Conservation (phyloP, 2,329 filamentous ascomycete species). For the Pezicula radicicola region DNA sequence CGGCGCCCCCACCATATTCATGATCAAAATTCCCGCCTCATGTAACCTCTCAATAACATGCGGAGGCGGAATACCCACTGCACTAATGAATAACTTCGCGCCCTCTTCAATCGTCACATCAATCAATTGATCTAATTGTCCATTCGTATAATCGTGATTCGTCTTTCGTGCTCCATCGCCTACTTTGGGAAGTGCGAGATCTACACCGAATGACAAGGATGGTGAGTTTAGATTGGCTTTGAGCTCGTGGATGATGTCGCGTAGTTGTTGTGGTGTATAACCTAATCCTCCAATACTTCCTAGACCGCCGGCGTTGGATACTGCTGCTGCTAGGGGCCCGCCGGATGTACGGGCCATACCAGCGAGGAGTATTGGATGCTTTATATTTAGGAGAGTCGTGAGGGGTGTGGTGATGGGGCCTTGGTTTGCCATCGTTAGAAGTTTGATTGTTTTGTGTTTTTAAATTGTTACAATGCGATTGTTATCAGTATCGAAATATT, state of each 20-base stretch:
- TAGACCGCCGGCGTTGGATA: conserved; percentile 74
- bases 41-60: conserved; percentile 75
- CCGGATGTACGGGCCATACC: conserved; percentile 89
- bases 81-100: conserved; percentile 81
- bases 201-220: conserved; percentile 81
- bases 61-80: conserved; percentile 81
- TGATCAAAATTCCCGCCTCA: conserved; percentile 74
- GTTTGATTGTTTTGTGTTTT: no score
- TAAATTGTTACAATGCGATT: no score
- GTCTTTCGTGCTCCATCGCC: conserved; percentile 82
- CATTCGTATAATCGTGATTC: conserved; percentile 93
- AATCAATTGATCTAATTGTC: conserved; percentile 83
- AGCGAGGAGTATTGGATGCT: conserved; percentile 86
- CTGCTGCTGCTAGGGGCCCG: conserved; percentile 75
- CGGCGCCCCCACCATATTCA: conserved; percentile 97
- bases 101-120: conserved; percentile 81
- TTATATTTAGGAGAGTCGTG: conserved; percentile 74
- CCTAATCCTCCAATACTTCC: conserved; percentile 71
- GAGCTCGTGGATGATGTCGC: conserved; percentile 79
- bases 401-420: conserved; percentile 68
- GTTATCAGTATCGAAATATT: no score
- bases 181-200: conserved; percentile 87
- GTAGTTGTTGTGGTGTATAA: conserved; percentile 73
- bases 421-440: background rate
- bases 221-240: conserved; percentile 69